These are phyloP conservation scores for Cercophora scortea DNA, from an alignment of 495 filamentous ascomycete genomes.

Conservation along the genomic window DNA sequence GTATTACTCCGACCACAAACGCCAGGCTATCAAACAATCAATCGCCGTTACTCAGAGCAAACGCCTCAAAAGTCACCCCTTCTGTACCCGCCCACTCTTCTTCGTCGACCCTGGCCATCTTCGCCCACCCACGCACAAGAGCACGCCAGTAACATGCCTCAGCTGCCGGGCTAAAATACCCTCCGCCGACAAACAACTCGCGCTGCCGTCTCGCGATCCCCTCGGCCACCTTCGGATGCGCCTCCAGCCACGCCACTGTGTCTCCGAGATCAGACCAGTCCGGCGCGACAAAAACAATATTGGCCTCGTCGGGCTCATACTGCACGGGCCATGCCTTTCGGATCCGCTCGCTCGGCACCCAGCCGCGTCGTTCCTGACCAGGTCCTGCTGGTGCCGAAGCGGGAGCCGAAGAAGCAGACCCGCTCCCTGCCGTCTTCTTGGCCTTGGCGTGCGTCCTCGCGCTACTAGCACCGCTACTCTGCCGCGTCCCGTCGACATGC, in stretches of 20 bases:
- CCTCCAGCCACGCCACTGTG: slow-evolving; percentile 34
- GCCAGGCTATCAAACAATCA: not conserved
- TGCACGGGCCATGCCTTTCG: slow-evolving; percentile 27
- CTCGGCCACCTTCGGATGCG: slow-evolving; percentile 32
- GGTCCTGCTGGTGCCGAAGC: not conserved
- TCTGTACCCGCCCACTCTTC: slow-evolving; percentile 22
- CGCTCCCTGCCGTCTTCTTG: no score
- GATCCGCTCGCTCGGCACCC: slow-evolving; percentile 14
- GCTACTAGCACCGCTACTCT: not conserved
- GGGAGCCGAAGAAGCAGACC: not conserved
- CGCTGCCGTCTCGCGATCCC: slow-evolving; percentile 43
- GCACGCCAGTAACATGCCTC: slow-evolving; percentile 49
- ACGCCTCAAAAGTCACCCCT: slow-evolving; percentile 35
- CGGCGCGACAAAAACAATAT: slow-evolving; percentile 44
- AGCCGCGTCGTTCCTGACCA: not conserved
- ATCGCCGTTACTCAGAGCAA: slow-evolving; percentile 22
- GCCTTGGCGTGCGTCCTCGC: not conserved
- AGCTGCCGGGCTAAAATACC: slow-evolving; percentile 43
- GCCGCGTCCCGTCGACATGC: not conserved
- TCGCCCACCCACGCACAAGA: slow-evolving; percentile 39
- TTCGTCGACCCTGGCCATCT: slow-evolving; percentile 27
- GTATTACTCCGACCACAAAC: not conserved
- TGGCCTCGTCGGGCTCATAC: slow-evolving; percentile 33
- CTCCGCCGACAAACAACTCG: slow-evolving; percentile 32
- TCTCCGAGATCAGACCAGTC: slow-evolving; percentile 46